Evolutionary conservation across 2,329 filamentous ascomycete species (phyloP), one percentile per base, ranked within the genome.

Genomic region (Penicillium sclerotiorum): DNA sequence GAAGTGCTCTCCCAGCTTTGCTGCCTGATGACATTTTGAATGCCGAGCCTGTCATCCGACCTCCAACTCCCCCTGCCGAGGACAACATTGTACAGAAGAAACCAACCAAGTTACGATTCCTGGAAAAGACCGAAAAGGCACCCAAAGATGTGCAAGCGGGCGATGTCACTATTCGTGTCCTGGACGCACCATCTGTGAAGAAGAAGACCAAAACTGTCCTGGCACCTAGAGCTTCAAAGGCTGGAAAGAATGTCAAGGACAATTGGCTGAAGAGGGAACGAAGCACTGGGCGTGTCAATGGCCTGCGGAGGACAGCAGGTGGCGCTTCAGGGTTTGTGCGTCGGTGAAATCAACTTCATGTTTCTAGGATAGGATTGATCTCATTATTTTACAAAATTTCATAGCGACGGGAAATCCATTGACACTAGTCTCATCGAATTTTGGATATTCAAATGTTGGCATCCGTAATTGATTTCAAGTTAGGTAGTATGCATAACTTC

Each of bases 11-110:
- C 11, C 79, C 79, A 5, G 73, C 71, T 32, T 70, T 81, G 18
- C 74, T 82, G 27, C 79, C 79, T 5, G 73, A 76, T 44, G 76
- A 78, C 20, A 74, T 82, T 35, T 64, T 82, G 41, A 76, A 75
- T 43, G 71, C 73, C 12, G 73, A 74, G 21, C 76, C 75, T 18
- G 67, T 70, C 23, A 61, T 63, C 8, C 70, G 75, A 20, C 73
- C 75, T 5, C 74, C 74, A 2, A 78, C 75, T 1, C 75, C 75
- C 4, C 75, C 76, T 1, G 64, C 65, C 3, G 68, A 74, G 43
- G 63, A 64, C 27, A 47, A 52, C 5, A 53, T 52, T 8, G 44
- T 53, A 6, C 63, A 55, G 5, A 63, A 63, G 30, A 68, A 66
- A 44, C 56, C 76, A 8, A 77, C 71, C 40, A 77, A 75, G 50